Base-by-base conservation (phyloP, 2,329 filamentous ascomycete genomes). In the Penicillium sp. region DNA sequence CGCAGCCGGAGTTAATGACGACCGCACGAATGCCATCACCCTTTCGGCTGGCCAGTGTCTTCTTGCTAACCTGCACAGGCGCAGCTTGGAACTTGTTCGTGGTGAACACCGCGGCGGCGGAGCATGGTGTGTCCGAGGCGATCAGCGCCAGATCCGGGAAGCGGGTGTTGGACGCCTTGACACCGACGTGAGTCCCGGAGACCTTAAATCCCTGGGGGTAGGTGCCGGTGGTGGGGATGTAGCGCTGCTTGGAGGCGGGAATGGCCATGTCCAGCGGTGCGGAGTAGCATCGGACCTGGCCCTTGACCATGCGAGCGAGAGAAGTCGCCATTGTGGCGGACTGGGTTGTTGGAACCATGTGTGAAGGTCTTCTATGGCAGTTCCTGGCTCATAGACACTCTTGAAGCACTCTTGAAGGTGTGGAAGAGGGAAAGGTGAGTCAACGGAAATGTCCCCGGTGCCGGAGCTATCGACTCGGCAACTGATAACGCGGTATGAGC, bases 1-100 rank as follows among this genome's bases (percentile, higher is more conserved):
- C 94, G 68, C 93, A 97, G 54, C 94, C 94, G 11, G 92, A 95
- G 76, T 99, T 99, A 75, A 97, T 86, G 51, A 99, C 84, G 24
- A 99, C 87, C 49, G 89, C 89, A 57, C 88, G 83, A 52, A 97
- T 83, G 1, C 89, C 90, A 11, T 82, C 73, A 55, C 91, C 89
- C 45, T 81, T 78, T 63, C 85, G 84, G 61, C 80, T 80, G 70
- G 86, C 81, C 34, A 96, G 77, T 56, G 92, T 84, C 54, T 88
- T 81, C 60, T 86, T 83, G 73, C 89, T 93, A 57, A 96, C 89
- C 29, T 90, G 91, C 43, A 99, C 93, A 5, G 94, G 94, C 10
- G 94, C 94, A 16, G 94, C 94, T 76, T 97, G 92, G 78, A 99
- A 99, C 75, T 93, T 92, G 79, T 99, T 99, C 75, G 92, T 95